Evolutionary conservation across 129 eudicot species (phyloP), one percentile per base, ranked within the genome.

Genomic region (Silybum marianum): DNA sequence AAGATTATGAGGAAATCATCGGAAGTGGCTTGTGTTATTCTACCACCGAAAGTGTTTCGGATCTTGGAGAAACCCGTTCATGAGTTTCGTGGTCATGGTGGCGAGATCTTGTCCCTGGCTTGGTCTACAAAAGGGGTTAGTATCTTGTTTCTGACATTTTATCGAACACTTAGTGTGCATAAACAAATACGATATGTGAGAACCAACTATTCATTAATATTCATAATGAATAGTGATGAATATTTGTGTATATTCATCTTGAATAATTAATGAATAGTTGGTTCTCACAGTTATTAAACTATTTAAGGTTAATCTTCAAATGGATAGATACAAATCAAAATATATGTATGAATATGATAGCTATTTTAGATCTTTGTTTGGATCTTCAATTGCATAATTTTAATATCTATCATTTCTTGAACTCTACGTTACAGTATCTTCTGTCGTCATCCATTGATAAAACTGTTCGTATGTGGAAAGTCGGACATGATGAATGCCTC

Each of bases 71-170:
- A 85, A 83, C 98, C 94, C 0, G 32, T 89, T 24, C 92, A 93
- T 32, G 97, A 91, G 90, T 91, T 91, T 65, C 86, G 80, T 79
- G 98, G 97, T 19, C 98, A 93, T 25, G 74, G 46, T 10, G 94
- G 90, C 2, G 94, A 92, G 66, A 83, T 92, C 73, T 86, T 92
- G 89, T 92, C 93, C 44, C 91, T 94, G 30, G 82, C 98, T 0
- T 94, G 98, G 98, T 89, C 97, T 9, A 90, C 76, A 74, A 83
- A 83, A 48, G 97, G 97, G 97, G 98, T 94, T 51, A 92, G 98
- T 94, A 19, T n/a, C 8, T 70, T 22, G 13, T 62, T 62, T 62
- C 5, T 11, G 24, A n/a, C 58, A 10, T 21, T 54, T 54, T 54
- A 54, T 54, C 63, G 9, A 54, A 54, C 63, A 54, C 22, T 0